A percentile compares a stretch with the other conserved stretches of the same genome.
Evolutionary conservation across 176 grass and related monocot genomes (phyloP).

Genomic region (Elaeis guineensis): DNA sequence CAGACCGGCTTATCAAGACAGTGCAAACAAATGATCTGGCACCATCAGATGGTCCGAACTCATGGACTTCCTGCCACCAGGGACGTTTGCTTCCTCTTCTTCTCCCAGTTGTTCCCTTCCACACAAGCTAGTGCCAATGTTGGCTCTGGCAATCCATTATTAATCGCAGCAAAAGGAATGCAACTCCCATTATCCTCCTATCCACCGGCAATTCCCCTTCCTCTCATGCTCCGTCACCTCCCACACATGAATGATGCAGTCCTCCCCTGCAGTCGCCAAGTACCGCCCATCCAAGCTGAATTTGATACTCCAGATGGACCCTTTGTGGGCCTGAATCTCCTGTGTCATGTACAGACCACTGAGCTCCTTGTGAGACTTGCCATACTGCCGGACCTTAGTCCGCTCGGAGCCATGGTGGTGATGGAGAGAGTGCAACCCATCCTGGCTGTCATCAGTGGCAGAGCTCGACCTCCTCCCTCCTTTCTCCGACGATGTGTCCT

Average conservation of each 20-base stretch:
- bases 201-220: conserved; percentile 27
- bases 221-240: conserved; percentile 59
- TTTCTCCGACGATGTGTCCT: conserved; percentile 81
- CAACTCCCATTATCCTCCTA: conserved; percentile 41
- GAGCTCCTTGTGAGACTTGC: conserved; percentile 88
- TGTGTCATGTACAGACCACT: conserved; percentile 80
- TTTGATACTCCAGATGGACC: conserved; percentile 84
- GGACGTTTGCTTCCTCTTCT: conserved; percentile 52
- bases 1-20: conserved; percentile 68
- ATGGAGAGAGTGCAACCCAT: conserved; percentile 29
- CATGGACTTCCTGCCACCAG: conserved; percentile 30
- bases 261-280: conserved; percentile 83
- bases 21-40: conserved; percentile 67
- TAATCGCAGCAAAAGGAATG: conserved; percentile 53
- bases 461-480: conserved; percentile 81
- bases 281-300: conserved; percentile 74
- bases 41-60: conserved; percentile 59
- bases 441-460: conserved; percentile 87
- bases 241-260: conserved; percentile 93
- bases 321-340: conserved; percentile 75
- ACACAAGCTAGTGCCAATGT: conserved; percentile 31
- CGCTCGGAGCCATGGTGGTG: conserved; percentile 43
- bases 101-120: conserved; percentile 50
- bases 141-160: conserved; percentile 48
- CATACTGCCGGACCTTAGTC: conserved; percentile 60